Base-by-base conservation (phyloP, 768 basidiomycete genomes). In the Boletus rubescentipes region DNA sequence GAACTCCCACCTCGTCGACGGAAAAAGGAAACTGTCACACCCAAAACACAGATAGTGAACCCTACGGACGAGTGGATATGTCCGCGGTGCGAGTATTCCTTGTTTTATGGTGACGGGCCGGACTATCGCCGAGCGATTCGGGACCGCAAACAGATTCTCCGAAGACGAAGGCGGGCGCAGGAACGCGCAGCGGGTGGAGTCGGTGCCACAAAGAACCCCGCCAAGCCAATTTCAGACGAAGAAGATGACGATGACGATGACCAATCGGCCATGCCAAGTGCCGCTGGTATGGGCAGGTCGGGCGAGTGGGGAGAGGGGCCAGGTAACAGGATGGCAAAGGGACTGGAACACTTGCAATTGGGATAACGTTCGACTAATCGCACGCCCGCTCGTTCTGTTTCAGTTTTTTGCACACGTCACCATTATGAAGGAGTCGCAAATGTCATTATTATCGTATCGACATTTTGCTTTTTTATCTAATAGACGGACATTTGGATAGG, bases 41-140 rank as follows among this genome's bases (percentile, higher is more conserved):
- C 70, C 23, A 61, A 63, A 21, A 20, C 72, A 26, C 68, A 70
- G 54, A 69, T 85, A 49, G 78, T 77, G 21, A 79, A 83, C 54
- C 83, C 85, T 9, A 78, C 72, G 32, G 93, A 97, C 21, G 96
- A 98, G 69, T 97, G 91, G 87, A 86, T 98, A 54, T 98, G 96
- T 68, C 82, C 89, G 57, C 90, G 89, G 63, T 98, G 96, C 76
- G 96, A 98, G 73, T 95, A 93, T 68, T 79, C 85, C 53, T 66
- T 98, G 52, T 95, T 96, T 70, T 98, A 89, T 67, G 92, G 93
- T n/a, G 87, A 88, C 46, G 89, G 89, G 37, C 53, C 72, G 49
- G 80, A 77, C 50, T 86, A 89, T 68, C 77, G 81, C 58, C 75
- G 79, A 41, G 87, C 85, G 39, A 74, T 93, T 54, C 74, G 83